Base-by-base conservation (phyloP, 805 yeast species). In the Saccharomycopsis fermentans region DNA sequence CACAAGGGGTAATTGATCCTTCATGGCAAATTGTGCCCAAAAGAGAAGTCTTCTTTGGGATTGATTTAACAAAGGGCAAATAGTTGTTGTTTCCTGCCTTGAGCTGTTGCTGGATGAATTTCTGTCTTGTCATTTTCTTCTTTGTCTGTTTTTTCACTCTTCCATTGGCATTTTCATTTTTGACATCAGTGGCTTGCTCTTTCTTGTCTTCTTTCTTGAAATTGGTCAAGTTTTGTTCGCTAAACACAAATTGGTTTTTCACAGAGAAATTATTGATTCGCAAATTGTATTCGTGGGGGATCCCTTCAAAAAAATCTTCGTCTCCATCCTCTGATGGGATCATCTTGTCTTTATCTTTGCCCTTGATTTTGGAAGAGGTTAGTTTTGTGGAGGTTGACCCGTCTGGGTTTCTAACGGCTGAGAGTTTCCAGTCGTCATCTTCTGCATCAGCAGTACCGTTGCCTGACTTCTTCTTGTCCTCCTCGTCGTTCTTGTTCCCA, bases 21-120 rank as follows among this genome's bases (percentile, higher is more conserved):
- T 94, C 99, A 69, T 94, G 97, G 58, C 85, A 87, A 32, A 92
- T 84, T 39, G 90, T 88, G 40, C 99, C 99, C 12, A 82, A 79
- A 37, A 94, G 71, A 1, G 90, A 80, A 0, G 99, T 91, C 66
- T 88, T 87, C 68, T 83, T 90, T 0, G 96, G 96, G 58, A 90
- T 88, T 0, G 96, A 87, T 70, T 85, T 87, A 12, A 89, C 91
- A 69, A 82, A 88, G 12, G 96, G 96, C n/a, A 85, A 79, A 62
- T 76, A 80, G 66, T 83, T 74, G 58, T 73, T 67, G 1, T 66
- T 59, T 26, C 74, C 66, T 72, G 47, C 27, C 24, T 55, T 57
- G 11, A 37, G 48, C 48, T 56, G 59, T 35, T 59, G 54, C 43
- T 43, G 53, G 48, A 56, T 54, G 34, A 54, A 54, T 17, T 59